Conservation (phyloP, 2,329 filamentous ascomycete species). For the Lecanicillium sp. region DNA sequence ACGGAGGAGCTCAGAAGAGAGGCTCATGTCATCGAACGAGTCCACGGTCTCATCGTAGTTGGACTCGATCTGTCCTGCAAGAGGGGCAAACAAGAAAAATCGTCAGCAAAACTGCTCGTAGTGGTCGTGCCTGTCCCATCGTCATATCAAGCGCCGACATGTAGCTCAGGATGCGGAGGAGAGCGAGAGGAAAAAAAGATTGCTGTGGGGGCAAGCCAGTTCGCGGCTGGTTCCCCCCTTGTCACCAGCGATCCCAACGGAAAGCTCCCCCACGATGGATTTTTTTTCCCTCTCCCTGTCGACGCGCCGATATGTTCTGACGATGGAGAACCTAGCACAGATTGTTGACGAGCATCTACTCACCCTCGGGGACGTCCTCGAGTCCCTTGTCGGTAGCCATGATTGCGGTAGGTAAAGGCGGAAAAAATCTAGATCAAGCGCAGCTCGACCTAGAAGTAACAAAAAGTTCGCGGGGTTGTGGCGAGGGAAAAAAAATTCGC, state of each 20-base stretch:
- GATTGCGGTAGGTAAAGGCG: constrained; percentile 61
- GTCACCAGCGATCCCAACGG: constrained; percentile 1
- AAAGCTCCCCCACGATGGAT: no score
- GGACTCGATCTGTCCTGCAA: constrained; percentile 93
- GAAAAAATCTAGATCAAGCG: constrained; percentile 60
- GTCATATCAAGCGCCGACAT: not conserved
- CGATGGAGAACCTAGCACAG: constrained; percentile 1
- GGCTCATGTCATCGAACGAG: constrained; percentile 96
- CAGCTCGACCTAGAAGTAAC: constrained; percentile 60
- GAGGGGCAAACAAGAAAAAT: not conserved
- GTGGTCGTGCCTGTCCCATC: not conserved
- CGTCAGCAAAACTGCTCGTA: constrained; percentile 11
- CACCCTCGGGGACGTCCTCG: constrained; percentile 94
- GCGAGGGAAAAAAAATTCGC: constrained; percentile 27
- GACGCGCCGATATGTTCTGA: not conserved
- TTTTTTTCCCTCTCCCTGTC: constrained; percentile 5
- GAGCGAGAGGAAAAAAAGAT: constrained; percentile 7
- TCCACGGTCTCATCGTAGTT: constrained; percentile 99
- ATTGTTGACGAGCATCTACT: constrained; percentile 31
- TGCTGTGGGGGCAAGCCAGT: constrained; percentile 4
- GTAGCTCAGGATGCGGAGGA: no score
- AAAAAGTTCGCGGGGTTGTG: constrained; percentile 30
- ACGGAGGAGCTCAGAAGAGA: constrained; percentile 95
- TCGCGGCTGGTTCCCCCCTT: not conserved
- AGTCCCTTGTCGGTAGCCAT: constrained; percentile 99